These are phyloP conservation scores for Laguncularia racemosa DNA, from an alignment of 345 rosid species.

Conservation along the genomic window DNA sequence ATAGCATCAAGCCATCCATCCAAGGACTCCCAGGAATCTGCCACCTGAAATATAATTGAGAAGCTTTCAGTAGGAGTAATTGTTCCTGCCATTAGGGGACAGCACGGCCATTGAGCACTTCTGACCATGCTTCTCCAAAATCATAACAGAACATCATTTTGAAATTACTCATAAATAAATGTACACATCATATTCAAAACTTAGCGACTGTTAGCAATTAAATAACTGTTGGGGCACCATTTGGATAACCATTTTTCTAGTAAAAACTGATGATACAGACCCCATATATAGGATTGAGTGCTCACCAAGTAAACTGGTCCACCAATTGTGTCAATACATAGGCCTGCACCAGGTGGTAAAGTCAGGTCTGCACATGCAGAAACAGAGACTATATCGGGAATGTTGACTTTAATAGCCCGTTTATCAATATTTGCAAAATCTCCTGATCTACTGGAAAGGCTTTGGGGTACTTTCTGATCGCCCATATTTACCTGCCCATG, in stretches of 20 bases:
- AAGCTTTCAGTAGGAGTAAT: slow-evolving; percentile 1
- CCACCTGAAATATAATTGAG: slow-evolving; percentile 47
- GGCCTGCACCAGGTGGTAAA: slow-evolving; percentile 96
- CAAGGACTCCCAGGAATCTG: slow-evolving; percentile 90
- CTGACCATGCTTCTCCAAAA: no score
- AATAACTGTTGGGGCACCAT: no score
- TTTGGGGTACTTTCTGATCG: slow-evolving; percentile 45
- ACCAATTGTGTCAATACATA: slow-evolving; percentile 69
- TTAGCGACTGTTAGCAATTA: no score
- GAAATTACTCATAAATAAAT: no score
- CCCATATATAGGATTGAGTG: not conserved
- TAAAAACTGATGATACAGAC: not conserved
- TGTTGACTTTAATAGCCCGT: slow-evolving; percentile 54
- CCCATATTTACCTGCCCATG: slow-evolving; percentile 36
- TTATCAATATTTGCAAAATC: slow-evolving; percentile 35
- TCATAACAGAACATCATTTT: no score
- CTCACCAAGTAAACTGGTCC: slow-evolving; percentile 83
- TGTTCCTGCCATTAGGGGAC: no score
- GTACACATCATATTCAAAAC: no score
- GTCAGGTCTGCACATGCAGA: slow-evolving; percentile 90
- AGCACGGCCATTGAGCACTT: no score
- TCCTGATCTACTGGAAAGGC: slow-evolving; percentile 51
- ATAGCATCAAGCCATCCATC: slow-evolving; percentile 98
- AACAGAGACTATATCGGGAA: slow-evolving; percentile 75
- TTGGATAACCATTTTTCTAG: no score